Percentiles rank a stretch among this genome's conserved stretches.
These are phyloP conservation scores for Mortierella sp. DNA, from an alignment of 371 early-diverging fungal species.

Conservation along the genomic window DNA sequence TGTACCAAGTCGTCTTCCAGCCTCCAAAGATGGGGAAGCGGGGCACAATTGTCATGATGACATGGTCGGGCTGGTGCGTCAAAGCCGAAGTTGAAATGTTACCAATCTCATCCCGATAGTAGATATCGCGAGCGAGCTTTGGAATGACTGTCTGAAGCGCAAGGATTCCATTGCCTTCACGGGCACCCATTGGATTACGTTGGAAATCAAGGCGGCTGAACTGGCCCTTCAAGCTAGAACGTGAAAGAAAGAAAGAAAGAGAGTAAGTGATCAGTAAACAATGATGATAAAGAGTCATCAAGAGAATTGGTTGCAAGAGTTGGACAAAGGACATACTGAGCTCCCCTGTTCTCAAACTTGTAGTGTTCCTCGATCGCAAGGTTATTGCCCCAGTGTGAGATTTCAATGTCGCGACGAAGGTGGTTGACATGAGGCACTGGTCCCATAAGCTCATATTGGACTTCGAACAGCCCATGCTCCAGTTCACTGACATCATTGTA, in stretches of 20 bases:
- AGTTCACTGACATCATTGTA: constrained; percentile 58
- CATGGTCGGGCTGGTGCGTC: constrained; percentile 56
- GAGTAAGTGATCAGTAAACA: not conserved
- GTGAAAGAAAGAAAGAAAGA: not conserved
- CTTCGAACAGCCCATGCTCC: constrained; percentile 58
- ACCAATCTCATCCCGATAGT: constrained; percentile 94
- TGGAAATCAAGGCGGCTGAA: constrained; percentile 81
- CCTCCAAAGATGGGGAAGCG: constrained; percentile 96
- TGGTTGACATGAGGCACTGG: constrained; percentile 74
- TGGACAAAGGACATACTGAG: constrained; percentile 64
- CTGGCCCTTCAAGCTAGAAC: constrained; percentile 72
- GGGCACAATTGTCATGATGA: constrained; percentile 80
- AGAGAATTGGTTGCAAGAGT: not conserved
- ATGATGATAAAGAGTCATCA: not conserved
- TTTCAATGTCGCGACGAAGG: constrained; percentile 77
- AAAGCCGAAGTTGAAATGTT: constrained; percentile 95
- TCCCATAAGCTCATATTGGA: constrained; percentile 77
- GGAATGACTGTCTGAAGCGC: constrained; percentile 70
- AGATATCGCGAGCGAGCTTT: constrained; percentile 74
- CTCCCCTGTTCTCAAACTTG: constrained; percentile 83
- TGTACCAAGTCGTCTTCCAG: constrained; percentile 95
- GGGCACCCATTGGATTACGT: constrained; percentile 56
- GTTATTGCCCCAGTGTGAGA: constrained; percentile 89
- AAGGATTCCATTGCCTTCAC: constrained; percentile 68
- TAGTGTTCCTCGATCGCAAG: constrained; percentile 89